A percentile compares a stretch with the other conserved stretches of the same genome.
phyloP scores from a whole-genome alignment of 2,329 filamentous ascomycete species.

The Taxawa tesnikishii region DNA sequence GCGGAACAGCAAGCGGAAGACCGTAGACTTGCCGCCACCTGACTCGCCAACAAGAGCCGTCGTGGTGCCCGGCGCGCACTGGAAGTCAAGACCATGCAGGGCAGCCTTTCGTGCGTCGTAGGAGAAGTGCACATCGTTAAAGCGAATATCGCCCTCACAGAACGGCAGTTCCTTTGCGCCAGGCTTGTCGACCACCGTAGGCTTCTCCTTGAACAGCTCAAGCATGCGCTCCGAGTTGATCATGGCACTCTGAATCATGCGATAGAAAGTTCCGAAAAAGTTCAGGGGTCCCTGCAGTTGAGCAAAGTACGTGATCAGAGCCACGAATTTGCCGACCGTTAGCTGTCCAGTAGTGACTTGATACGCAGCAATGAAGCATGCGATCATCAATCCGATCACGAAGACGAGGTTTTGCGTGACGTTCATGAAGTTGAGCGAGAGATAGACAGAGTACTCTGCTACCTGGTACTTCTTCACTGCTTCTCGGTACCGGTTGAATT shows the following conservation, averaged over 20 bases:
- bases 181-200: conserved; percentile 72
- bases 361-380: conserved; percentile 57
- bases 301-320: conserved; percentile 61
- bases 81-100: conserved; percentile 71
- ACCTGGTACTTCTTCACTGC: conserved; percentile 45
- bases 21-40: conserved; percentile 90
- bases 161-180: conserved; percentile 48
- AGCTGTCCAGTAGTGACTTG: conserved; percentile 51
- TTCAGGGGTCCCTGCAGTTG: conserved; percentile 59
- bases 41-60: conserved; percentile 95
- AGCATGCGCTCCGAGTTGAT: conserved; percentile 93
- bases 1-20: conserved; percentile 90
- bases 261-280: conserved; percentile 85
- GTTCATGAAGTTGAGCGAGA: conserved; percentile 47
- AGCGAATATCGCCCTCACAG: conserved; percentile 73
- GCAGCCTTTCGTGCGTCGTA: conserved; percentile 83
- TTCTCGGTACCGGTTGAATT: conserved; percentile 44
- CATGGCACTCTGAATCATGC: conserved; percentile 91
- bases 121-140: conserved; percentile 79
- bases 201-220: conserved; percentile 91
- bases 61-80: conserved; percentile 78
- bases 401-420: conserved; percentile 53
- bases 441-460: conserved; percentile 44
- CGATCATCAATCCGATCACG: conserved; percentile 52
- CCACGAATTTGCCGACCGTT: conserved; percentile 56